These are phyloP conservation scores for Akanthomyces lecanii DNA, from an alignment of 2,329 filamentous ascomycete genomes.

Conservation along the genomic window DNA sequence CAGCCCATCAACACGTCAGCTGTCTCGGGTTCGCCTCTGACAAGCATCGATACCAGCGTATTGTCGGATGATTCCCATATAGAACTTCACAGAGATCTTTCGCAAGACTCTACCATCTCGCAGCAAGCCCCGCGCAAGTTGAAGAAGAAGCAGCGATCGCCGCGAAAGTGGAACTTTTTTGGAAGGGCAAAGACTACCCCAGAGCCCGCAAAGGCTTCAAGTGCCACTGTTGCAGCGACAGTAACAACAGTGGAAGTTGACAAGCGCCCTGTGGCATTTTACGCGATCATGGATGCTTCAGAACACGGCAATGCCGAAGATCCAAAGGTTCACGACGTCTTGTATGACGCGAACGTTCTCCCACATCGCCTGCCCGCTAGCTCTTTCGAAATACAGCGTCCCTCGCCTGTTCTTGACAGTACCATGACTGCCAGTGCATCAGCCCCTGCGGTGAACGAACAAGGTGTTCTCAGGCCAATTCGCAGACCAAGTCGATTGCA, in stretches of 20 bases:
- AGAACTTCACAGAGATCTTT: conserved; percentile 36
- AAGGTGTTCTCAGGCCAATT: background rate
- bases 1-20: conserved; percentile 48
- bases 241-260: conserved; percentile 45
- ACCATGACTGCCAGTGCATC: background rate
- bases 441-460: background rate
- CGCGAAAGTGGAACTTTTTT: conserved; percentile 62
- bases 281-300: conserved; percentile 58
- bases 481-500: conserved; percentile 57
- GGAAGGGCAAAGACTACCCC: conserved; percentile 48
- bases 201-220: conserved; percentile 35
- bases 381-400: conserved; percentile 6
- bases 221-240: conserved; percentile 41
- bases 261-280: conserved; percentile 54
- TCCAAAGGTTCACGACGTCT: conserved; percentile 39
- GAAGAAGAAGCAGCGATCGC: conserved; percentile 50
- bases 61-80: conserved; percentile 53
- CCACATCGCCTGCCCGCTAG: conserved; percentile 10
- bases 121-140: conserved; percentile 47
- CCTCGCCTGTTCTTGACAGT: background rate
- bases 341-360: conserved; percentile 40
- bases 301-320: conserved; percentile 48
- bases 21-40: conserved; percentile 45
- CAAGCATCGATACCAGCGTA: conserved; percentile 53
- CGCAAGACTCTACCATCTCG: conserved; percentile 28